These are phyloP conservation scores for Cercophora newfieldiana DNA, from an alignment of 495 filamentous ascomycete species.

Conservation along the genomic window DNA sequence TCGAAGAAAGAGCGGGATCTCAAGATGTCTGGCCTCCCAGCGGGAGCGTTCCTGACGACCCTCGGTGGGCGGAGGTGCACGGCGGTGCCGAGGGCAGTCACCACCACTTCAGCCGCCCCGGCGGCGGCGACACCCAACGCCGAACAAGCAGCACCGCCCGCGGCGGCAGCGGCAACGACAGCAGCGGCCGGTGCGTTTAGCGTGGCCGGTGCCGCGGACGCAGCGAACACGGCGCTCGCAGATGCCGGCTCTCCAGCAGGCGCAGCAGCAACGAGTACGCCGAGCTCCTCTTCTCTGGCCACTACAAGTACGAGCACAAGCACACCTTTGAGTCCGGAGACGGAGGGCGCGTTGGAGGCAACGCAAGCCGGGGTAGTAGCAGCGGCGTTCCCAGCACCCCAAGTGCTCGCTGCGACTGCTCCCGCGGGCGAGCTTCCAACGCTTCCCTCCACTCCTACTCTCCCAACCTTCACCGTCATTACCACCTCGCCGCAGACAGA, in stretches of 20 bases:
- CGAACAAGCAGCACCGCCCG: slow-evolving; percentile 13
- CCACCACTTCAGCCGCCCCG: slow-evolving; percentile 18
- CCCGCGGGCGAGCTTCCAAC: slow-evolving; percentile 18
- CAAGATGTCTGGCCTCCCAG: slow-evolving; percentile 39
- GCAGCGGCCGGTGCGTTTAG: slow-evolving; percentile 19
- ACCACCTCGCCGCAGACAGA: slow-evolving; percentile 19
- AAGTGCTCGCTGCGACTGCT: slow-evolving; percentile 13
- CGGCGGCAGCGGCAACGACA: slow-evolving; percentile 21
- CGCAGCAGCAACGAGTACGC: slow-evolving; percentile 35
- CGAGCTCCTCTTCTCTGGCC: slow-evolving; percentile 30
- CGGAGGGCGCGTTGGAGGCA: background rate
- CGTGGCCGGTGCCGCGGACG: slow-evolving; percentile 15
- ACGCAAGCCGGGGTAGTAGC: slow-evolving; percentile 22
- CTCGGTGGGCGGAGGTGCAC: slow-evolving; percentile 50
- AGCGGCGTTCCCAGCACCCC: slow-evolving; percentile 8
- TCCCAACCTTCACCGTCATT: slow-evolving; percentile 28
- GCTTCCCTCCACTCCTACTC: slow-evolving; percentile 19
- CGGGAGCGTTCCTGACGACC: slow-evolving; percentile 45
- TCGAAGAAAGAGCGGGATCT: slow-evolving; percentile 24
- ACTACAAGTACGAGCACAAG: slow-evolving; percentile 20
- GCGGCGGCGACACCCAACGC: slow-evolving; percentile 19
- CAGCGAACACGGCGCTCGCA: slow-evolving; percentile 12
- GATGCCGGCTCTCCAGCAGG: slow-evolving; percentile 18
- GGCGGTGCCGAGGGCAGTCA: slow-evolving; percentile 41
- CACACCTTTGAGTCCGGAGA: slow-evolving; percentile 12